phyloP scores from a whole-genome alignment of 2,329 filamentous ascomycete species.

The Monilinia aucupariae region DNA sequence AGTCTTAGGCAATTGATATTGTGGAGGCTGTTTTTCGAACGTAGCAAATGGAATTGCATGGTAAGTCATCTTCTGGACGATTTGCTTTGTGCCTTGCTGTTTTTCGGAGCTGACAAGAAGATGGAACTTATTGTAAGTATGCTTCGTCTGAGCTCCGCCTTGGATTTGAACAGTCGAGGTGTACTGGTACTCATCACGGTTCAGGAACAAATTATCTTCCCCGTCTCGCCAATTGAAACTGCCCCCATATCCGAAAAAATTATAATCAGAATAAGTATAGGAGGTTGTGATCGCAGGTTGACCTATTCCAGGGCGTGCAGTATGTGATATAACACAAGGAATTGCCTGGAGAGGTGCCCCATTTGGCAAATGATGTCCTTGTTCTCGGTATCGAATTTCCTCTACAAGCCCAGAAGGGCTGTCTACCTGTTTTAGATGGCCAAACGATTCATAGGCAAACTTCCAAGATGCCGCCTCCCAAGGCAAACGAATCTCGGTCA shows the following conservation, averaged over 20 bases:
- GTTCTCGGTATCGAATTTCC: slow-evolving; percentile 2
- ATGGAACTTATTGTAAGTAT: slow-evolving; percentile 14
- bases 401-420: slow-evolving; percentile 8
- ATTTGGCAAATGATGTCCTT: slow-evolving; percentile 6
- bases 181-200: slow-evolving; percentile 10
- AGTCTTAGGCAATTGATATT: slow-evolving; percentile 12
- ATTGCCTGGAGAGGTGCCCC: slow-evolving; percentile 5
- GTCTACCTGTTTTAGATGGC: neutral
- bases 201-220: slow-evolving; percentile 7
- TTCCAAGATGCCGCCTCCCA: slow-evolving; percentile 6
- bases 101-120: slow-evolving; percentile 12
- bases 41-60: slow-evolving; percentile 6
- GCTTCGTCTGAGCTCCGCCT: slow-evolving; percentile 4
- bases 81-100: slow-evolving; percentile 7
- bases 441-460: neutral
- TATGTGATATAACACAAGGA: slow-evolving; percentile 10
- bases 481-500: slow-evolving; percentile 5
- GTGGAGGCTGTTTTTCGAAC: slow-evolving; percentile 6
- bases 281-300: slow-evolving; percentile 5
- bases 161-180: slow-evolving; percentile 2
- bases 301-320: slow-evolving; percentile 1
- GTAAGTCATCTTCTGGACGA: slow-evolving; percentile 9
- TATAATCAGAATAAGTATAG: slow-evolving; percentile 2
- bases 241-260: slow-evolving; percentile 9
- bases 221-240: neutral